A percentile compares a stretch with the other conserved stretches of the same genome.
Evolutionary conservation across 2,329 filamentous ascomycete species (phyloP).

Genomic region (Balansia obtecta): DNA sequence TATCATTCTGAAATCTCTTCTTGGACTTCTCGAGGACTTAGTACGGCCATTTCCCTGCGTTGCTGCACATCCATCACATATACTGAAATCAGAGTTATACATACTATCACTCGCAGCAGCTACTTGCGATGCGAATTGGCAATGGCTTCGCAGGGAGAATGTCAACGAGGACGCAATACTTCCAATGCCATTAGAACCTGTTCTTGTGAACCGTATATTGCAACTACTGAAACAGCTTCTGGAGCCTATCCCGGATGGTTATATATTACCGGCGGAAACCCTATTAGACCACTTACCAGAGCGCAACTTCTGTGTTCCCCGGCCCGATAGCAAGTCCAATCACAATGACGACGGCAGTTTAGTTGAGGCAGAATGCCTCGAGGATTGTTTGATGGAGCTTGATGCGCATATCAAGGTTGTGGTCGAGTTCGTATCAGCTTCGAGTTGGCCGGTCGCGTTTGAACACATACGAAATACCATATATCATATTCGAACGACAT

Average conservation of each 20-base stretch:
- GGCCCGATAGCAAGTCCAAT: constrained; percentile 10
- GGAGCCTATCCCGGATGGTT: constrained; percentile 45
- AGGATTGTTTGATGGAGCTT: constrained; percentile 30
- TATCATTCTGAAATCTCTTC: constrained; percentile 42
- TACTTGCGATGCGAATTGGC: constrained; percentile 51
- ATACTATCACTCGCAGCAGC: constrained; percentile 51
- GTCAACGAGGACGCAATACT: constrained; percentile 14
- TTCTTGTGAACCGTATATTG: constrained; percentile 41
- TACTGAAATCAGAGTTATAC: constrained; percentile 52
- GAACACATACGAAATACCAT: constrained; percentile 44
- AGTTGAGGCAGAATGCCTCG: constrained; percentile 14
- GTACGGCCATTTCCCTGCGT: constrained; percentile 39
- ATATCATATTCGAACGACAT: constrained; percentile 34
- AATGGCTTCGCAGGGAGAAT: constrained; percentile 15
- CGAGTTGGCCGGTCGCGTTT: constrained; percentile 48
- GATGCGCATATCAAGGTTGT: constrained; percentile 43
- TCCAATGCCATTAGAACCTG: constrained; percentile 31
- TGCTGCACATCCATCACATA: constrained; percentile 41
- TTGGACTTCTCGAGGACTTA: constrained; percentile 47
- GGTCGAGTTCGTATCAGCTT: constrained; percentile 52
- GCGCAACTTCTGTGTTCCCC: constrained; percentile 23
- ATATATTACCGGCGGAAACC: constrained; percentile 40
- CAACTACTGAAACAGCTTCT: constrained; percentile 44
- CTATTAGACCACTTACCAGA: constrained; percentile 41
- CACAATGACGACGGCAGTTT: constrained; percentile 9